phyloP scores from a whole-genome alignment of 116 monocot genomes.

The Cymodocea nodosa region DNA sequence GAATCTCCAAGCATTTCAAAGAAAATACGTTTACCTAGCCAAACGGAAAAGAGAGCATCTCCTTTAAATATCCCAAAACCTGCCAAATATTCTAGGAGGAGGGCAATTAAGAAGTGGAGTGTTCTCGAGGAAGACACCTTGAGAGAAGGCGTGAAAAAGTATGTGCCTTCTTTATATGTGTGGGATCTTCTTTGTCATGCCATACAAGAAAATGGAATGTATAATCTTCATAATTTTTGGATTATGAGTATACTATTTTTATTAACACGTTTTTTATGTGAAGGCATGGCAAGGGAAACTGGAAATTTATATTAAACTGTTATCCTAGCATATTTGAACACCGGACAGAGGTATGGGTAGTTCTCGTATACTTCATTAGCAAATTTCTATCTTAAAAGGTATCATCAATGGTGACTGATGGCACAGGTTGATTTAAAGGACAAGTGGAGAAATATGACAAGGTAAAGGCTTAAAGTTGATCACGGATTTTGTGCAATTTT shows the following conservation, averaged over 20 bases:
- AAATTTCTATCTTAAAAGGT: background rate
- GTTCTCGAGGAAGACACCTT: constrained; percentile 35
- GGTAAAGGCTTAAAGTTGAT: background rate
- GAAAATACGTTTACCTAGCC: constrained; percentile 16
- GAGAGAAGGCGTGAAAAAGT: constrained; percentile 53
- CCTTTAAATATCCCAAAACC: constrained; percentile 16
- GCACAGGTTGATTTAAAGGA: constrained; percentile 78
- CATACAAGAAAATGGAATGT: background rate
- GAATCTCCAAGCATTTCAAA: constrained; percentile 5
- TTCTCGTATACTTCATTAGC: background rate
- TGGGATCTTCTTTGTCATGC: background rate
- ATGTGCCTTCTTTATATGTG: constrained; percentile 9
- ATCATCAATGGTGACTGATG: background rate
- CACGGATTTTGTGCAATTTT: no score
- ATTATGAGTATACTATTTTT: background rate
- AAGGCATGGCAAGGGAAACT: constrained; percentile 67
- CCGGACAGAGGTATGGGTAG: constrained; percentile 46
- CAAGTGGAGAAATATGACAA: constrained; percentile 77
- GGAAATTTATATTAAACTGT: constrained; percentile 48
- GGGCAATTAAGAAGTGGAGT: constrained; percentile 31
- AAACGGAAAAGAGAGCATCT: constrained; percentile 15
- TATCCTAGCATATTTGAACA: constrained; percentile 42
- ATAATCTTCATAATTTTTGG: background rate
- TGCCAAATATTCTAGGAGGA: constrained; percentile 11
- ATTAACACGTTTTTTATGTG: constrained; percentile 1